These are phyloP conservation scores for Brassica carinata DNA, from an alignment of 345 rosid species.

Conservation along the genomic window DNA sequence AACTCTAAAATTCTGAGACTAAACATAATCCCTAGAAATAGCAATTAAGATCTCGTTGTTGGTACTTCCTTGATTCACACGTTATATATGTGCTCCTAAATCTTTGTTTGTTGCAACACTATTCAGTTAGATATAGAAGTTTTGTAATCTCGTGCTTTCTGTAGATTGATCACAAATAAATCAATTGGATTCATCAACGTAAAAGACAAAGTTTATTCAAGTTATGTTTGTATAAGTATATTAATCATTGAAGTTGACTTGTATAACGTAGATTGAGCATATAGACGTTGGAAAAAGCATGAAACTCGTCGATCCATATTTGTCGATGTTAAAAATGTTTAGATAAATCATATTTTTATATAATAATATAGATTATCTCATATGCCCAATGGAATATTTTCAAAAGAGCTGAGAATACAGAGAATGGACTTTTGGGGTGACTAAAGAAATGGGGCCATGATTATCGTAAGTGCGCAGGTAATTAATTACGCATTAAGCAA, in stretches of 20 bases:
- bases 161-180: neutral
- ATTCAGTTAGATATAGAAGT: neutral
- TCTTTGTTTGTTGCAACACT: neutral
- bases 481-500: constrained; percentile 34
- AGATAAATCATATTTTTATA: neutral
- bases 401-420: constrained; percentile 29
- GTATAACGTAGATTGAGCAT: neutral
- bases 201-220: neutral
- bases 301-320: constrained; percentile 4
- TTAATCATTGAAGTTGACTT: neutral
- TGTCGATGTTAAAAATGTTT: neutral
- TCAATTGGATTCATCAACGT: neutral
- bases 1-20: neutral
- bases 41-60: neutral
- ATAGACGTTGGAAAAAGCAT: constrained; percentile 4
- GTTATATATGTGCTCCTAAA: neutral
- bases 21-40: neutral
- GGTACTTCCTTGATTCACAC: neutral
- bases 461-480: constrained; percentile 36
- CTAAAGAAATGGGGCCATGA: constrained; percentile 26
- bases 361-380: constrained; percentile 24
- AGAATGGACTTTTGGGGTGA: constrained; percentile 37
- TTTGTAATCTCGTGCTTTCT: neutral
- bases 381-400: constrained; percentile 23
- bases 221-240: neutral